Percentiles rank a stretch among this genome's conserved stretches.
phyloP scores from a whole-genome alignment of 164 flowering plant species.

The Dillenia turbinata region DNA sequence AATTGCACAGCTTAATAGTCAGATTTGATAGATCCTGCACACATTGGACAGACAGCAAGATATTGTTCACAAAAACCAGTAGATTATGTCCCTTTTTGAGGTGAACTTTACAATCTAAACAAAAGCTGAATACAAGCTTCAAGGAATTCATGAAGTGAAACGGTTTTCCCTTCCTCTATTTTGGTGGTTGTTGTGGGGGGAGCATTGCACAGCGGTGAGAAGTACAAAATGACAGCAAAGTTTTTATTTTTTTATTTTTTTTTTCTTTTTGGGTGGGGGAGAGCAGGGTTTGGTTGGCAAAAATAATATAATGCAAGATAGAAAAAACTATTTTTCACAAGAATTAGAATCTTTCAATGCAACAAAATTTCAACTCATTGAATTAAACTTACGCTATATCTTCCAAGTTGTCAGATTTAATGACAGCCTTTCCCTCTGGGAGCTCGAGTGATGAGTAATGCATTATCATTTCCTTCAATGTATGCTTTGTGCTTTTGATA shows the following conservation, averaged over 20 bases:
- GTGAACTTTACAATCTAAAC: no score
- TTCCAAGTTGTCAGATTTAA: constrained; percentile 54
- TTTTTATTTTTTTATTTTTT: neutral
- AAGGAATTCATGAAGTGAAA: no score
- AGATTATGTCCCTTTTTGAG: no score
- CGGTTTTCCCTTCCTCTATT: no score
- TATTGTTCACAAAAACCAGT: no score
- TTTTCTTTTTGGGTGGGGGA: no score
- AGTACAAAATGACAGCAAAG: neutral
- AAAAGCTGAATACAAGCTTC: no score
- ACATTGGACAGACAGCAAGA: no score
- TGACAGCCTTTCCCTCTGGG: constrained; percentile 75
- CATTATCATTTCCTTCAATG: constrained; percentile 79
- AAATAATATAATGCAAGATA: neutral
- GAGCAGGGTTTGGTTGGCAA: neutral
- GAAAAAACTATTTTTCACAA: neutral
- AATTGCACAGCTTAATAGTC: no score
- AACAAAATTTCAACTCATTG: neutral
- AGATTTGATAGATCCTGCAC: no score
- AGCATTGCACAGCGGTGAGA: neutral
- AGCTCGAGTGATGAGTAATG: constrained; percentile 72
- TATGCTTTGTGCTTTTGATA: constrained; percentile 78
- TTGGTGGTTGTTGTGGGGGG: no score
- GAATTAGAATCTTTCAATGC: neutral
- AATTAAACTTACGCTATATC: constrained; percentile 72